Base-by-base conservation (phyloP, 768 basidiomycete species). In the Sistotremastrum niveocremeum region DNA sequence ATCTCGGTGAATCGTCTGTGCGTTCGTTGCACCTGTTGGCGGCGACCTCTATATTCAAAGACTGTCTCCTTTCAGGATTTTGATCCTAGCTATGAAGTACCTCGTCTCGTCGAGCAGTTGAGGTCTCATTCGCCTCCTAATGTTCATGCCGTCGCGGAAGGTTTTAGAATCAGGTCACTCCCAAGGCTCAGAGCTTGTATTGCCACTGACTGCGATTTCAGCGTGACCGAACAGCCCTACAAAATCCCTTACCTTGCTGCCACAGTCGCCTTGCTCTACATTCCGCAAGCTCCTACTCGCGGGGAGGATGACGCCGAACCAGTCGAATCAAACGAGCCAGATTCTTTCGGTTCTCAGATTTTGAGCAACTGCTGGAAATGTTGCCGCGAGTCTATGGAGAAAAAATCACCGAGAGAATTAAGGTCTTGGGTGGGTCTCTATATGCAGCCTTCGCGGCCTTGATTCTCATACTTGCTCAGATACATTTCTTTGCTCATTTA, bases 161-260 rank as follows among this genome's bases (percentile, higher is more conserved):
- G 80, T 6, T 73, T 89, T 60, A 79, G 84, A 39, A 66, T 80
- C 59, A 81, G 73, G 87, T 84, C 52, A 11, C 71, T 58, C 37
- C 44, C 44, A 33, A 20, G 9, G 42, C 5, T 12, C 20, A 8
- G 9, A 12, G 2, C 36, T n/a, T 31, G 20, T 46, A 5, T 36
- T 44, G 31, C 20, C 43, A 11, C 41, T 45, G 42, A 48, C 39
- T 12, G 34, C 34, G n/a, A 8, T 8, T 39, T 4, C 57, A 90
- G 87, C 42, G 77, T 88, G 44, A 88, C 83, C 1, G 88, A 97
- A 63, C 84, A 95, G 55, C 91, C 93, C 0, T 91, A 79, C 69
- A 99, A 98, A 69, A 84, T 87, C 34, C 83, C 89, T 0, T 84
- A 79, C 58, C 91, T 90, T 62, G 87, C 87, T 8, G 77, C 85